Evolutionary conservation across 257 asterid species (phyloP).

Genomic region (Ballota nigra): DNA sequence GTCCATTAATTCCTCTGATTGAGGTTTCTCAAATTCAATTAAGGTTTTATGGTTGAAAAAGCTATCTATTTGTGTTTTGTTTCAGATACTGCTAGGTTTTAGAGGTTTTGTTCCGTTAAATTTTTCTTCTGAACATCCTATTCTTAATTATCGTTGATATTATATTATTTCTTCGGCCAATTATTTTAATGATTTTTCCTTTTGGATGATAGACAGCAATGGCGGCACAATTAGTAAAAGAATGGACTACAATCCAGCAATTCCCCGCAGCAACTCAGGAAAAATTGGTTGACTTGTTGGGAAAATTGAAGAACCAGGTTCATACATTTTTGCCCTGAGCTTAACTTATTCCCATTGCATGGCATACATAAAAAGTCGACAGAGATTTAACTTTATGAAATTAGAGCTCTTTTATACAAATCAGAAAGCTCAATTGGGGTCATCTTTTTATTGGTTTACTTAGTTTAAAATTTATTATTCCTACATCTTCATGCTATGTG

Average conservation of each 20-base stretch:
- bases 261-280: constrained; percentile 93
- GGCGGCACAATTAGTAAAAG: constrained; percentile 76
- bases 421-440: neutral
- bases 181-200: neutral
- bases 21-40: constrained; percentile 20
- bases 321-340: neutral
- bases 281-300: constrained; percentile 77
- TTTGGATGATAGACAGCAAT: constrained; percentile 41
- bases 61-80: neutral
- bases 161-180: neutral
- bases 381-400: neutral
- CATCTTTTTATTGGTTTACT: neutral
- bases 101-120: neutral
- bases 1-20: neutral
- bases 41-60: neutral
- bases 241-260: constrained; percentile 88
- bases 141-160: neutral
- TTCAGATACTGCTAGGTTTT: neutral
- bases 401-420: neutral
- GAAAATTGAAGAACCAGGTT: constrained; percentile 80
- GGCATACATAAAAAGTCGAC: neutral
- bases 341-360: constrained; percentile 1
- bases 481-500: neutral
- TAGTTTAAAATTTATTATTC: neutral
- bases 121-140: neutral